These are phyloP conservation scores for Penicillium angulare DNA, from an alignment of 495 filamentous ascomycete species.

Conservation along the genomic window DNA sequence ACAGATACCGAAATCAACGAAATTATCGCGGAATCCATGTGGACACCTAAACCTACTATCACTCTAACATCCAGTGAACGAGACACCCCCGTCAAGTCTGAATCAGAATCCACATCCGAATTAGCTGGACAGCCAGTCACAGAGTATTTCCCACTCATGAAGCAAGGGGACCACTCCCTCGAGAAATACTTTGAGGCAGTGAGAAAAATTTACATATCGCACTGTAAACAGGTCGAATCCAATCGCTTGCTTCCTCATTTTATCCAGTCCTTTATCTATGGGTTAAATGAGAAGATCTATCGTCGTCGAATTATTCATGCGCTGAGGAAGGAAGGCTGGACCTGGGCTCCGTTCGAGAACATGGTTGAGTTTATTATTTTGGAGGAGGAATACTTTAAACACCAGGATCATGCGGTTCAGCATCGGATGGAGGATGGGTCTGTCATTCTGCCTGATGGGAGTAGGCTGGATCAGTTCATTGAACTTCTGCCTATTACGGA, in stretches of 20 bases:
- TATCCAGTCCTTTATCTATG: slow-evolving; percentile 9
- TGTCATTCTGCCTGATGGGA: slow-evolving; percentile 12
- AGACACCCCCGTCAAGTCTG: not conserved
- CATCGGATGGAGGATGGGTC: slow-evolving; percentile 14
- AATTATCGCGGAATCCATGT: too few species aligned
- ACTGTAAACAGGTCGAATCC: not conserved
- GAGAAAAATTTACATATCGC: slow-evolving; percentile 1
- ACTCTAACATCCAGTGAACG: too few species aligned
- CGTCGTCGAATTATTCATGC: slow-evolving; percentile 13
- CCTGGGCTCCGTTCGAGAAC: slow-evolving; percentile 12
- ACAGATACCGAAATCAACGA: too few species aligned
- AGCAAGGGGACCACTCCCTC: slow-evolving; percentile 1
- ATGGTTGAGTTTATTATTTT: slow-evolving; percentile 5
- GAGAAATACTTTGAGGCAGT: slow-evolving; percentile 11
- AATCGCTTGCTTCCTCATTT: not conserved
- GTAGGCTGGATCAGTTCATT: slow-evolving; percentile 2
- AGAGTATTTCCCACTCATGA: not conserved
- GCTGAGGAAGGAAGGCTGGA: slow-evolving; percentile 9
- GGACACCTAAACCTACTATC: too few species aligned
- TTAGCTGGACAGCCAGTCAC: not conserved
- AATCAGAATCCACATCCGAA: not conserved
- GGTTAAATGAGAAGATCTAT: slow-evolving; percentile 10
- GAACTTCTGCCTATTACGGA: slow-evolving; percentile 12
- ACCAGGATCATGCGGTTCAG: slow-evolving; percentile 15
- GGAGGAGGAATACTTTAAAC: slow-evolving; percentile 15